Evolutionary conservation across 257 asterid species (phyloP).

Genomic region (Rehmannia glutinosa): DNA sequence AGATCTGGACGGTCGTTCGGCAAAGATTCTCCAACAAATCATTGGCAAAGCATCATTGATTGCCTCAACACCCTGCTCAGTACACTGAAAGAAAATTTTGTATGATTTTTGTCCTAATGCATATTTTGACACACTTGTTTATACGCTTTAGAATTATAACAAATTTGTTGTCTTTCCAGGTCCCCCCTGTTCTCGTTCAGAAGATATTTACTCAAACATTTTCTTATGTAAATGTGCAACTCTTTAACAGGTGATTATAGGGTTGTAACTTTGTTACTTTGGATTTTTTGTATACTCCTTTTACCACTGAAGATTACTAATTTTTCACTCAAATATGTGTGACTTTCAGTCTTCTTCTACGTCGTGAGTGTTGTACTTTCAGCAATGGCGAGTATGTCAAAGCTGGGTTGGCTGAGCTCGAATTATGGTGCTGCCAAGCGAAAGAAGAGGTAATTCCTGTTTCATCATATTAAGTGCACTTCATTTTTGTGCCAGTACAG

Average conservation of each 20-base stretch:
- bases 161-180: conserved; percentile 40
- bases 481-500: too few species aligned
- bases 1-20: conserved; percentile 75
- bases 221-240: conserved; percentile 70
- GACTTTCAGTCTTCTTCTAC: conserved; percentile 67
- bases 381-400: conserved; percentile 86
- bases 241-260: conserved; percentile 68
- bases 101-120: conserved; percentile 36
- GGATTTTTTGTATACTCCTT: background rate
- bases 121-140: too few species aligned
- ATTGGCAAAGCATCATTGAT: conserved; percentile 75
- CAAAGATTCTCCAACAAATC: conserved; percentile 61
- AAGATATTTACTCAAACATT: conserved; percentile 75
- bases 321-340: background rate
- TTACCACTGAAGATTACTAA: background rate
- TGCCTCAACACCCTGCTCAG: conserved; percentile 72
- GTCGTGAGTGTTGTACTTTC: conserved; percentile 87
- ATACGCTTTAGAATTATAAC: conserved; percentile 3
- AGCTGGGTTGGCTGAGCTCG: conserved; percentile 84
- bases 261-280: background rate
- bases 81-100: conserved; percentile 73
- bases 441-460: conserved; percentile 60
- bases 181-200: conserved; percentile 72
- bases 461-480: background rate
- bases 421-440: conserved; percentile 84